Base-by-base conservation (phyloP, 805 yeast species). In the Clavispora fructus region DNA sequence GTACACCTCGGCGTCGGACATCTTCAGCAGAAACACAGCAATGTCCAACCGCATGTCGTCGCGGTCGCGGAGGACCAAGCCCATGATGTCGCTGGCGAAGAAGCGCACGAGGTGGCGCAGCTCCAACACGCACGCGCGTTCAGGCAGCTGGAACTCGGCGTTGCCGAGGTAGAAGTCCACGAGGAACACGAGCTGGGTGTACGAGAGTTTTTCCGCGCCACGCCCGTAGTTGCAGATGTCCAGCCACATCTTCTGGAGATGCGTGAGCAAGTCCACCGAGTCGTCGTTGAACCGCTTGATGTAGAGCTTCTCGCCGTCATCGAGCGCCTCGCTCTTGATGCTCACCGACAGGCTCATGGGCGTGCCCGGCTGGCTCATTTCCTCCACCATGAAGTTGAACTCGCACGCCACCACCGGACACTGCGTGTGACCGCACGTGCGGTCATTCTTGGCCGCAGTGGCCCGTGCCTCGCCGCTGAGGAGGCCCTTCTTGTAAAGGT, bases 361-460 rank as follows among this genome's bases (percentile, higher is more conserved):
- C 9, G 37, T 39, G 13, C 33, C 31, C 6, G 39, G 16, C 10
- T n/a, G 40, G 25, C 47, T 46, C 10, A 51, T 44, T 33, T 60
- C 62, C 26, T 66, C 69, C 17, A 56, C 57, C 69, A 68, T 61
- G 37, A 65, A 57, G 47, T 66, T 64, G 49, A 69, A 61, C 50
- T 68, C 74, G 45, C 70, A 68, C 42, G 65, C 72, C 31, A 69
- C 61, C 2, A 71, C 75, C 1, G 75, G 75, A 43, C 75, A 71
- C 43, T 56, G 58, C 30, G 40, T 47, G 41, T 54, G 54, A 28
- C 52, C 54, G 26, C 52, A 54, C 12, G 48, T 30, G 17, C 26
- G 40, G 30, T 29, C 23, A 6, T 19, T 38, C 19, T 23, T 42
- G 16, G 13, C 39, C 30, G 26, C 37, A 33, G 42, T 41, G 19